Evolutionary conservation across 768 basidiomycete genomes (phyloP).

Genomic region (Suillus subaureus): DNA sequence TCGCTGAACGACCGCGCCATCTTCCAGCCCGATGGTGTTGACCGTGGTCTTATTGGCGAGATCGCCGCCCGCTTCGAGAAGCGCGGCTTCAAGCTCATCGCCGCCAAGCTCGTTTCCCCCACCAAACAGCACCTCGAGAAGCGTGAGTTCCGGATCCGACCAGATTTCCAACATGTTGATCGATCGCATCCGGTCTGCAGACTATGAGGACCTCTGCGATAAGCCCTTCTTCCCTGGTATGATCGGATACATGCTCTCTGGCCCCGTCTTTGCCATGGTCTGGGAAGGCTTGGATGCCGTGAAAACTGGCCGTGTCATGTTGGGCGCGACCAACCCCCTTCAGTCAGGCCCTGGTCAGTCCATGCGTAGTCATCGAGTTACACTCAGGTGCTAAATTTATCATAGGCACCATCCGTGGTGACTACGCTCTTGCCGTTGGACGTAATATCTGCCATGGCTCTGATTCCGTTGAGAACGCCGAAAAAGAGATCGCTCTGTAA

Average conservation of each 20-base stretch:
- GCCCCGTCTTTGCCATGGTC: constrained; percentile 95
- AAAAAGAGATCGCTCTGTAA: constrained; percentile 94
- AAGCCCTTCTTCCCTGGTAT: constrained; percentile 97
- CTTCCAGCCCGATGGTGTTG: constrained; percentile 94
- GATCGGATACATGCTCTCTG: constrained; percentile 94
- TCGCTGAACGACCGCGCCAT: background rate
- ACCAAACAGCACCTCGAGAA: constrained; percentile 86
- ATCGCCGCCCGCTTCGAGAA: constrained; percentile 97
- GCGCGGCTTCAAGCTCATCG: constrained; percentile 97
- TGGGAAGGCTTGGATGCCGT: constrained; percentile 95
- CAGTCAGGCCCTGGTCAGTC: constrained; percentile 78
- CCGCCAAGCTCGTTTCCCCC: constrained; percentile 87
- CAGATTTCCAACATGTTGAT: background rate
- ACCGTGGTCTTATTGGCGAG: constrained; percentile 92
- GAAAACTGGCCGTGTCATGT: constrained; percentile 95
- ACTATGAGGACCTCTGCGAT: constrained; percentile 94
- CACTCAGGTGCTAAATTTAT: constrained; percentile 11
- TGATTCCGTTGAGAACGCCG: constrained; percentile 83
- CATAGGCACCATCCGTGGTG: constrained; percentile 91
- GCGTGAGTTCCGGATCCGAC: constrained; percentile 47
- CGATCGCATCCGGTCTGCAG: constrained; percentile 38
- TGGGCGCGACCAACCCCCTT: constrained; percentile 96
- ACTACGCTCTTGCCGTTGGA: constrained; percentile 91
- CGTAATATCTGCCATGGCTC: constrained; percentile 95
- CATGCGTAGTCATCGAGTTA: background rate